These are phyloP conservation scores for Mycocentrospora acerina DNA, from an alignment of 2,329 filamentous ascomycete genomes.

Conservation along the genomic window DNA sequence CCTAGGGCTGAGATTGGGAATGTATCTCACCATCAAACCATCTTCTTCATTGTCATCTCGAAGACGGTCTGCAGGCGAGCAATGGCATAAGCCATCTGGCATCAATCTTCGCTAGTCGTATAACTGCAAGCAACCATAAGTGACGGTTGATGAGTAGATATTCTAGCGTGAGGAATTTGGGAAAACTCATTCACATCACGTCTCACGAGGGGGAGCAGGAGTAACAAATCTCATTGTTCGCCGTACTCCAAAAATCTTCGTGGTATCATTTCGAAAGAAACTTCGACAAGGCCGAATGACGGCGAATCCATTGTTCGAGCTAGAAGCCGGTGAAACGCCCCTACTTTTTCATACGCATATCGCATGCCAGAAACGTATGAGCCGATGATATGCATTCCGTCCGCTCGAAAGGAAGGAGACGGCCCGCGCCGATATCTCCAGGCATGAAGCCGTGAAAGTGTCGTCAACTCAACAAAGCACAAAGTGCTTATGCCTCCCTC, in stretches of 20 bases:
- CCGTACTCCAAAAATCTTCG: slow-evolving; percentile 26
- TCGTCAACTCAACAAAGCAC: slow-evolving; percentile 38
- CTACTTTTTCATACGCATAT: slow-evolving; percentile 39
- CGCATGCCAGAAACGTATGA: slow-evolving; percentile 37
- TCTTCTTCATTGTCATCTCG: slow-evolving; percentile 64
- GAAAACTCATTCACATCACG: slow-evolving; percentile 12
- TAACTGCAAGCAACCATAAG: slow-evolving; percentile 80
- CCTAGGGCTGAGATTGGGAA: slow-evolving; percentile 17
- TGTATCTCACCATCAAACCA: slow-evolving; percentile 89
- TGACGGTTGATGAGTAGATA: slow-evolving; percentile 82
- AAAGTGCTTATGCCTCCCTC: slow-evolving; percentile 51
- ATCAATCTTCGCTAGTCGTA: slow-evolving; percentile 87
- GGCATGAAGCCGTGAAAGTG: slow-evolving; percentile 41
- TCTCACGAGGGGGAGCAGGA: slow-evolving; percentile 26
- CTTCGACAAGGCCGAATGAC: slow-evolving; percentile 35
- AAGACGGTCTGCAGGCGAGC: slow-evolving; percentile 82
- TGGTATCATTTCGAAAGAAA: slow-evolving; percentile 36
- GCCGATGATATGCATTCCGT: slow-evolving; percentile 44
- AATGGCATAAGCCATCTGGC: slow-evolving; percentile 53
- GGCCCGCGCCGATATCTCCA: slow-evolving; percentile 35
- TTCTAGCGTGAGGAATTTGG: slow-evolving; percentile 60
- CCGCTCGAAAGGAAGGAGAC: slow-evolving; percentile 37
- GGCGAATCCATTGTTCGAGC: slow-evolving; percentile 41
- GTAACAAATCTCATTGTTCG: slow-evolving; percentile 26
- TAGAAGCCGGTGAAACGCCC: slow-evolving; percentile 41